Percentiles rank a stretch among this genome's conserved stretches.
These are phyloP conservation scores for Infundibulicybe gibba DNA, from an alignment of 768 basidiomycete species.

Conservation along the genomic window DNA sequence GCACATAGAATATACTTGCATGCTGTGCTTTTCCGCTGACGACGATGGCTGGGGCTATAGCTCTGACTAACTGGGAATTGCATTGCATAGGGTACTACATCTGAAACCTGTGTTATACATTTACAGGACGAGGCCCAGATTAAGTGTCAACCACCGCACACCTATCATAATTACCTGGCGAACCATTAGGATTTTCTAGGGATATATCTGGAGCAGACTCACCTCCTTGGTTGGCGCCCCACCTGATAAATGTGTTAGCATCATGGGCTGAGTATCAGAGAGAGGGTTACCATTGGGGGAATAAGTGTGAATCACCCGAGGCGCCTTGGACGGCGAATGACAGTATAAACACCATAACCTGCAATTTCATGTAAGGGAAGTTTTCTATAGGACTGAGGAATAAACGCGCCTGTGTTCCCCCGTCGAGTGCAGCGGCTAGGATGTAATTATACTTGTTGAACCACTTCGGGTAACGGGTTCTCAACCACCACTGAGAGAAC, in stretches of 20 bases:
- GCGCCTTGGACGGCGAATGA: constrained; percentile 52
- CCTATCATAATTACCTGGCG: constrained; percentile 32
- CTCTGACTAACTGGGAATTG: too few species aligned
- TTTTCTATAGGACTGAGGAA: neutral
- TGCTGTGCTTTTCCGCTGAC: too few species aligned
- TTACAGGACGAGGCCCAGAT: neutral
- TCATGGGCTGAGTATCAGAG: neutral
- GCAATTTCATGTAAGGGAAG: constrained; percentile 18
- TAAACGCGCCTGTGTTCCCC: constrained; percentile 27
- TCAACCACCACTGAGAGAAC: constrained; percentile 44
- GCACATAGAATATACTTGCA: too few species aligned
- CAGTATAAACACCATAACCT: constrained; percentile 54
- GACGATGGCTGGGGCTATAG: too few species aligned
- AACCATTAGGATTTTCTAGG: neutral
- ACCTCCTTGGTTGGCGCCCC: constrained; percentile 54
- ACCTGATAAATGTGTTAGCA: constrained; percentile 21
- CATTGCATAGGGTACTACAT: too few species aligned
- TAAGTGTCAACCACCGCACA: constrained; percentile 22
- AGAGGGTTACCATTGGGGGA: constrained; percentile 40
- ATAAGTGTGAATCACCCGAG: constrained; percentile 41
- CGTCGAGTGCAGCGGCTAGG: constrained; percentile 32
- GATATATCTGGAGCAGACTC: too few species aligned
- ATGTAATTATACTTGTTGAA: constrained; percentile 42
- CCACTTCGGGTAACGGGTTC: constrained; percentile 42
- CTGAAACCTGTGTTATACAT: too few species aligned